Percentiles rank a stretch among this genome's conserved stretches.
These are phyloP conservation scores for Russula emetica DNA, from an alignment of 768 basidiomycete species.

Conservation along the genomic window DNA sequence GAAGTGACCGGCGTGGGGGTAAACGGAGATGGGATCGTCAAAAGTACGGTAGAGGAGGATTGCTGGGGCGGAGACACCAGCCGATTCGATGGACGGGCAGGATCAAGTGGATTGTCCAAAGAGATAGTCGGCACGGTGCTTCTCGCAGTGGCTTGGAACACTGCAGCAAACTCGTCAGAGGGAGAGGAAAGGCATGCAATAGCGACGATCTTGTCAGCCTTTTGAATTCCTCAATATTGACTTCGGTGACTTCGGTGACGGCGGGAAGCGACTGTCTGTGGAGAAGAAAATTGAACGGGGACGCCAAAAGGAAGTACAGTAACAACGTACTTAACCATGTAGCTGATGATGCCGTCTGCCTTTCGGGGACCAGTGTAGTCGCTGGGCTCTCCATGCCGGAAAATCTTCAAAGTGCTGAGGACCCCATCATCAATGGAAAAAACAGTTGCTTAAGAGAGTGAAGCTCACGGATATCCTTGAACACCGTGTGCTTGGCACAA, in stretches of 20 bases:
- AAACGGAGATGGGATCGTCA: conserved; percentile 74
- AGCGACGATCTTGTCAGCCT: conserved; percentile 84
- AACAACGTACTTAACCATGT: conserved; percentile 84
- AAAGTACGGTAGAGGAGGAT: conserved; percentile 90
- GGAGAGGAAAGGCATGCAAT: conserved; percentile 78
- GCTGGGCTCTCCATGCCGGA: conserved; percentile 71
- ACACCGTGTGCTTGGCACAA: conserved; percentile 86
- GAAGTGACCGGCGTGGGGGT: conserved; percentile 59
- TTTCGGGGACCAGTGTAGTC: conserved; percentile 90
- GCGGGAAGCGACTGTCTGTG: conserved; percentile 89
- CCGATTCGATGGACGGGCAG: conserved; percentile 59
- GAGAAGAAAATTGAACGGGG: conserved; percentile 9
- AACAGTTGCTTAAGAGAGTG: not conserved
- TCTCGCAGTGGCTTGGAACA: conserved; percentile 80
- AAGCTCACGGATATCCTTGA: conserved; percentile 87
- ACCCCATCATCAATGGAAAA: not conserved
- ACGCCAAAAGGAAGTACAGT: not conserved
- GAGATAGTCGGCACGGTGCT: conserved; percentile 88
- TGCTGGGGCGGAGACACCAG: conserved; percentile 73
- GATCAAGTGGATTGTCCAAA: conserved; percentile 84
- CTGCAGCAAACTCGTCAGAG: conserved; percentile 62
- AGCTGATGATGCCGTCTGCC: conserved; percentile 92
- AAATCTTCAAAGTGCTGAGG: conserved; percentile 81
- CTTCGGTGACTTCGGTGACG: conserved; percentile 72
- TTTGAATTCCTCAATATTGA: conserved; percentile 81